These are phyloP conservation scores for Schizopora paradoxa DNA, from an alignment of 1,284 basidiomycete species.

Conservation along the genomic window DNA sequence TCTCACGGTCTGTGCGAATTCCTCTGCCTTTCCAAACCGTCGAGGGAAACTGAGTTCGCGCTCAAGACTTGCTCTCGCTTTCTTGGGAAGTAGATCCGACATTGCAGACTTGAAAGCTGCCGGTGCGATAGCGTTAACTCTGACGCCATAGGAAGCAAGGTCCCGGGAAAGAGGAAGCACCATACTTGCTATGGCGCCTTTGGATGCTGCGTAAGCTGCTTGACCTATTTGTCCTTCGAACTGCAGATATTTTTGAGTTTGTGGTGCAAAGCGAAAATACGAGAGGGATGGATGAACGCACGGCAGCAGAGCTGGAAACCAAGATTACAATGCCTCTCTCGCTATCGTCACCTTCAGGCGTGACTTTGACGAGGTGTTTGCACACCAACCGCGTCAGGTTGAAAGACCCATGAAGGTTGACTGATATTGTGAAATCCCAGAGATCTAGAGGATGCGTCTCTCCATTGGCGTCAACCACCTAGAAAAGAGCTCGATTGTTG, in stretches of 20 bases:
- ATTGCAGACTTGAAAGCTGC: conserved; percentile 45
- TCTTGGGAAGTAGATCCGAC: conserved; percentile 34
- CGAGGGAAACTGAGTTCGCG: conserved; percentile 39
- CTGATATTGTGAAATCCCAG: conserved; percentile 45
- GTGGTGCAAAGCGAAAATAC: neutral
- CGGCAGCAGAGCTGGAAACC: conserved; percentile 50
- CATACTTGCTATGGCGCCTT: conserved; percentile 50
- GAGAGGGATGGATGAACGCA: conserved; percentile 27
- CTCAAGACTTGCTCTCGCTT: conserved; percentile 25
- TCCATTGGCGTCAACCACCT: conserved; percentile 40
- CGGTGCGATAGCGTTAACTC: conserved; percentile 50
- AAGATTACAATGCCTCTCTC: conserved; percentile 51
- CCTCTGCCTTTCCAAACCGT: conserved; percentile 40
- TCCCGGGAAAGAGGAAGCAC: conserved; percentile 51
- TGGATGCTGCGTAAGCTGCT: conserved; percentile 47
- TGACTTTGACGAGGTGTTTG: conserved; percentile 41
- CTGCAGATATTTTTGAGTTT: conserved; percentile 22
- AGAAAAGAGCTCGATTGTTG: neutral
- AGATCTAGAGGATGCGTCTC: conserved; percentile 43
- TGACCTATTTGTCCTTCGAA: conserved; percentile 48
- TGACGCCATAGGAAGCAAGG: conserved; percentile 43
- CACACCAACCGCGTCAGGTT: conserved; percentile 48
- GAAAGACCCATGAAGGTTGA: conserved; percentile 51
- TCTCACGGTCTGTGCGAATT: conserved; percentile 47
- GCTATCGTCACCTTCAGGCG: conserved; percentile 42